phyloP scores from a whole-genome alignment of 176 grass and related monocot genomes.

The Pharus latifolius region DNA sequence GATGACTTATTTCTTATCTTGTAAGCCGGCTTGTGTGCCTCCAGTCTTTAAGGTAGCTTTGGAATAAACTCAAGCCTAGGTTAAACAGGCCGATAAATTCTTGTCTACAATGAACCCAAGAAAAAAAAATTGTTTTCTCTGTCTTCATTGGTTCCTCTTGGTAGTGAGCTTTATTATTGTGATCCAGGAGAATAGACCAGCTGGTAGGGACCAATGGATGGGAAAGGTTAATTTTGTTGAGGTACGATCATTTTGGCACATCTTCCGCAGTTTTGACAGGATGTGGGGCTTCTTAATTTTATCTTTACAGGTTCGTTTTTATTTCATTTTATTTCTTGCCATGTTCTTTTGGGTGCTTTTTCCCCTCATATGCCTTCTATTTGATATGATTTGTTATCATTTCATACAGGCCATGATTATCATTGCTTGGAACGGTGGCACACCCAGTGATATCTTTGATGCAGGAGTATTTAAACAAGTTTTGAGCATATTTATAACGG shows the following conservation, averaged over 20 bases:
- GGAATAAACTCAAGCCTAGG: background rate
- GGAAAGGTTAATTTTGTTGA: constrained; percentile 98
- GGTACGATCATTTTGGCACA: constrained; percentile 92
- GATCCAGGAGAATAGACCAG: constrained; percentile 42
- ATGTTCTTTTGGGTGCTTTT: constrained; percentile 7
- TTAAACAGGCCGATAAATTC: background rate
- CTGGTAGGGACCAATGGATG: constrained; percentile 48
- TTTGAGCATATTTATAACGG: constrained; percentile 95
- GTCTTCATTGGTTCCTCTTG: background rate
- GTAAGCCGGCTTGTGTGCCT: background rate
- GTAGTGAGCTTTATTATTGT: constrained; percentile 21
- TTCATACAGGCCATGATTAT: constrained; percentile 75
- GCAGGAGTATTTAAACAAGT: constrained; percentile 79
- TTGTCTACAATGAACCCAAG: background rate
- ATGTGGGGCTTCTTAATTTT: constrained; percentile 98
- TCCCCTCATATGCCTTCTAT: constrained; percentile 2
- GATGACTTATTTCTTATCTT: no score
- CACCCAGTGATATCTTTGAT: constrained; percentile 76
- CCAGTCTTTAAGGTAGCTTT: background rate
- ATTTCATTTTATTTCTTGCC: constrained; percentile 2
- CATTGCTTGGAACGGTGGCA: constrained; percentile 92
- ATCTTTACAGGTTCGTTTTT: constrained; percentile 61
- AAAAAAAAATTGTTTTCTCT: background rate
- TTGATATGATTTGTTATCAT: background rate
- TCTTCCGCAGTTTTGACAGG: constrained; percentile 96